Percentiles rank a stretch among this genome's conserved stretches.
Conservation (phyloP, 495 filamentous ascomycete species). For the Ascobolus immersus region DNA sequence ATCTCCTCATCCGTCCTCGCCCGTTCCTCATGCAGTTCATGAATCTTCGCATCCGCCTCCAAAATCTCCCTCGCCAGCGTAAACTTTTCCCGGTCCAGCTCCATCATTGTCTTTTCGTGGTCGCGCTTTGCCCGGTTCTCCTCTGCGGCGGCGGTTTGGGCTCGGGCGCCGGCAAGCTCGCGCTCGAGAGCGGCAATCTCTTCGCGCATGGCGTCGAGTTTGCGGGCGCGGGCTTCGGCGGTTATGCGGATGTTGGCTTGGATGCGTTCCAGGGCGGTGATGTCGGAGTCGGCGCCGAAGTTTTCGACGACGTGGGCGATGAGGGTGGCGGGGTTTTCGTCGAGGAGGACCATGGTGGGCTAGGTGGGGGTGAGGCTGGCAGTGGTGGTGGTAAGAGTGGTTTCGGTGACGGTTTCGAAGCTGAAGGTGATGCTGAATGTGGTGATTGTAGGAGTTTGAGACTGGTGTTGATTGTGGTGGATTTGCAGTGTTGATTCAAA, state of each 20-base stretch:
- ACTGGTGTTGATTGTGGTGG: no score
- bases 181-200: conserved; percentile 37
- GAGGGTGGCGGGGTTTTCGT: conserved; percentile 61
- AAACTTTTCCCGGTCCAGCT: conserved; percentile 41
- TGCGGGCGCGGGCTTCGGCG: no score
- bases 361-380: neutral
- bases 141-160: no score
- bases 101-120: no score
- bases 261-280: conserved; percentile 61
- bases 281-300: conserved; percentile 83
- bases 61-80: conserved; percentile 65
- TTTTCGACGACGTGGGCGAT: conserved; percentile 37
- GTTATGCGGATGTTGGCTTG: conserved; percentile 55
- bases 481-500: no score
- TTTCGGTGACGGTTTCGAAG: no score
- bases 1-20: conserved; percentile 48
- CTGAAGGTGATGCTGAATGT: no score
- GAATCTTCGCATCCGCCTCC: conserved; percentile 76
- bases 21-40: conserved; percentile 58
- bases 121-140: conserved; percentile 16
- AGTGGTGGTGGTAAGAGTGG: no score
- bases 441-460: no score
- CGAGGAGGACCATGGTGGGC: conserved; percentile 58
- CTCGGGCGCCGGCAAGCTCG: conserved; percentile 7
- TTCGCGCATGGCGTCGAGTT: conserved; percentile 49